These are phyloP conservation scores for Pinus tabuliformis DNA, from an alignment of 75 land plant species.

Conservation along the genomic window DNA sequence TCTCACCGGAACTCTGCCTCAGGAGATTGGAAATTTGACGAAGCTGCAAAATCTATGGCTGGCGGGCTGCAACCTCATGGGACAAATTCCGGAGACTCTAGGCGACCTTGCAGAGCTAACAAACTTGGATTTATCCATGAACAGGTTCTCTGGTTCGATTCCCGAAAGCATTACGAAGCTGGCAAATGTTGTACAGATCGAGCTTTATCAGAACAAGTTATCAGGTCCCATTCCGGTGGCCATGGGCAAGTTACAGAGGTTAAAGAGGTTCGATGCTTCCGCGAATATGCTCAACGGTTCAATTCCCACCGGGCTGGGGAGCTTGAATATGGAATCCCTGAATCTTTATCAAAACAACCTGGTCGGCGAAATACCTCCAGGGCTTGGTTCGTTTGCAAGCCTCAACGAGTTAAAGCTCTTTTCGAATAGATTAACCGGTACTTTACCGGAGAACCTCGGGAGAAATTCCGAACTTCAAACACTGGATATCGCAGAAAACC, in stretches of 20 bases:
- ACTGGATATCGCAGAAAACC: constrained; percentile 59
- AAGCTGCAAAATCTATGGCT: constrained; percentile 56
- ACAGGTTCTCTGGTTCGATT: constrained; percentile 46
- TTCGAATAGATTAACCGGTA: constrained; percentile 41
- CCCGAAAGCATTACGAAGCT: constrained; percentile 54
- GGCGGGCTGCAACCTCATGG: constrained; percentile 41
- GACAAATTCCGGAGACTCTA: constrained; percentile 54
- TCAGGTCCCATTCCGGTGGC: constrained; percentile 62
- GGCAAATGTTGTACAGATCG: constrained; percentile 49
- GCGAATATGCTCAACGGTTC: constrained; percentile 56
- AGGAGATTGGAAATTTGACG: constrained; percentile 53
- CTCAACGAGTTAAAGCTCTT: constrained; percentile 53
- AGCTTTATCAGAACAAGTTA: constrained; percentile 75
- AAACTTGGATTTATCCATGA: constrained; percentile 59
- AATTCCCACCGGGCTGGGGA: constrained; percentile 52
- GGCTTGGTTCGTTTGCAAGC: constrained; percentile 32
- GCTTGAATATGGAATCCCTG: constrained; percentile 9
- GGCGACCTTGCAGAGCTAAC: constrained; percentile 36
- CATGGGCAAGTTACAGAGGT: constrained; percentile 30
- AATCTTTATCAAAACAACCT: constrained; percentile 28
- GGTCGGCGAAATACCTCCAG: constrained; percentile 44
- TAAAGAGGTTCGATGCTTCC: constrained; percentile 60
- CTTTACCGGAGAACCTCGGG: constrained; percentile 45
- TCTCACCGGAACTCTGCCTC: constrained; percentile 37
- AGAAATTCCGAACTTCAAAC: constrained; percentile 35